Conservation (phyloP, 345 rosid species). For the Hypericum androsaemum region DNA sequence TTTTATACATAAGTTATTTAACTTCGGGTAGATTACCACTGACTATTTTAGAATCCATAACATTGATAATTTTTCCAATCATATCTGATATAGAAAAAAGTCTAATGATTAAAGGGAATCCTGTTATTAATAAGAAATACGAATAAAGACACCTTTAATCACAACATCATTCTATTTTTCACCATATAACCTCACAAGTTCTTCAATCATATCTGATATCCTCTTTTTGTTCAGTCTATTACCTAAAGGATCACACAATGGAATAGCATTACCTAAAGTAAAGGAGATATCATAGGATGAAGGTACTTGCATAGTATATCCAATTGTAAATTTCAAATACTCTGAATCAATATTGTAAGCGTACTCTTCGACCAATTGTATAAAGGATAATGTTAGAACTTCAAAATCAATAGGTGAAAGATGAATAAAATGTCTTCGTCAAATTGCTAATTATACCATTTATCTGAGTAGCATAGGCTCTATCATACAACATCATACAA, state of each 20-base stretch:
- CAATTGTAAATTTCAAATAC: background rate
- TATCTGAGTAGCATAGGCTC: background rate
- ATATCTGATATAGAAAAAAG: background rate
- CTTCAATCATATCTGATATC: background rate
- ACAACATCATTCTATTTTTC: background rate
- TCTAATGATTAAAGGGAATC: background rate
- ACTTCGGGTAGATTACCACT: background rate
- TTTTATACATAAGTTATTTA: background rate
- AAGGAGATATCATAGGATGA: background rate
- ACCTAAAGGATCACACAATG: background rate
- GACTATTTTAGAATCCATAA: background rate
- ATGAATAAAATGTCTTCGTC: background rate
- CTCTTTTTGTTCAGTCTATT: background rate
- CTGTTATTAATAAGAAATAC: background rate
- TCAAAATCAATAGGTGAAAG: background rate
- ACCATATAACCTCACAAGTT: background rate
- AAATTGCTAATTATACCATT: background rate
- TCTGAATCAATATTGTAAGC: slow-evolving; percentile 1
- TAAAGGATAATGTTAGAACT: background rate
- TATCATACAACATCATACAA: background rate
- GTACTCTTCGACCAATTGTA: background rate
- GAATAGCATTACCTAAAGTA: background rate
- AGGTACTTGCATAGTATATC: background rate
- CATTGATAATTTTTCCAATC: background rate
- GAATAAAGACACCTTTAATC: background rate